Evolutionary conservation across 495 filamentous ascomycete species (phyloP).

Genomic region (Rhypophila decipiens): DNA sequence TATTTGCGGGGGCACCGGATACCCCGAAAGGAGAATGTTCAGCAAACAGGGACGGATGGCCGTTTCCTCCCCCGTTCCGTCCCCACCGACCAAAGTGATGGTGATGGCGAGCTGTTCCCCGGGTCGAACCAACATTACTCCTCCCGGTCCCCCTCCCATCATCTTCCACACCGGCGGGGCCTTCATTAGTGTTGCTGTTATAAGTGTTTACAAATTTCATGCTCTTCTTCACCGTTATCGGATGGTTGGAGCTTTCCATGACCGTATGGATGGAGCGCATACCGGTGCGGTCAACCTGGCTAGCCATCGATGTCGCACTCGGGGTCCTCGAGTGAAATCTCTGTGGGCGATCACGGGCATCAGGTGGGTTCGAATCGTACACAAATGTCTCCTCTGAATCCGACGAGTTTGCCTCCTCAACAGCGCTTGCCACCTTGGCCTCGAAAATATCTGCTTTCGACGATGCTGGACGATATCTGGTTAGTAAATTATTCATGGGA

Average conservation of each 20-base stretch:
- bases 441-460: conserved; percentile 98
- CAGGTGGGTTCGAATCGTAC: conserved; percentile 96
- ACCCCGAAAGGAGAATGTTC: conserved; percentile 61
- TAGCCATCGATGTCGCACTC: conserved; percentile 86
- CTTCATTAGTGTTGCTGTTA: conserved; percentile 55
- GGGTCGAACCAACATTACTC: conserved; percentile 55
- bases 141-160: conserved; percentile 55
- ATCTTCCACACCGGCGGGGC: conserved; percentile 46
- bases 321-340: conserved; percentile 93
- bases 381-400: conserved; percentile 97
- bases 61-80: conserved; percentile 52
- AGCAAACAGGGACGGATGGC: conserved; percentile 68
- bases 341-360: conserved; percentile 65
- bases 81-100: conserved; percentile 66
- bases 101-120: conserved; percentile 63
- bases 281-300: conserved; percentile 65
- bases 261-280: conserved; percentile 53
- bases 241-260: conserved; percentile 59
- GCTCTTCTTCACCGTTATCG: conserved; percentile 74
- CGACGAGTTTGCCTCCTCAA: conserved; percentile 86
- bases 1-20: conserved; percentile 32
- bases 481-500: conserved; percentile 47
- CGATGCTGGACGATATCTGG: conserved; percentile 56
- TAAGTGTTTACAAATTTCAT: conserved; percentile 97
- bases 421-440: conserved; percentile 88